Percentiles rank a stretch among this genome's conserved stretches.
These are phyloP conservation scores for Leishmania gerbilli DNA, from an alignment of 208 protist species.

Conservation along the genomic window DNA sequence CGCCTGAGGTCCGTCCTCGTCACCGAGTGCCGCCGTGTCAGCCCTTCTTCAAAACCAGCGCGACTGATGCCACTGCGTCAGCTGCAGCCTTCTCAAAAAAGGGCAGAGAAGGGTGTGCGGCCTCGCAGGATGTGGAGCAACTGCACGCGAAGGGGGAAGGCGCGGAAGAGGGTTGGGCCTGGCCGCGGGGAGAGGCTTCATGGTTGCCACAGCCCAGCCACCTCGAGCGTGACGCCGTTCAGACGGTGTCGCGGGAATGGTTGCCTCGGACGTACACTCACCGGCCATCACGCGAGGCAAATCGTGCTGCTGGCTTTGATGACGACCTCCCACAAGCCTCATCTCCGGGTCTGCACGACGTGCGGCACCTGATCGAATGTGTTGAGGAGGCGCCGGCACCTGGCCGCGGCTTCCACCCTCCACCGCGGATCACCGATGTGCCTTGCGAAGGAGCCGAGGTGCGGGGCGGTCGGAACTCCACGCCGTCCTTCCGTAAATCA, in stretches of 20 bases:
- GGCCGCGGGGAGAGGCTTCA: not conserved
- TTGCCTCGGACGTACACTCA: not conserved
- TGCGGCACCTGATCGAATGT: not conserved
- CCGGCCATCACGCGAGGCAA: not conserved
- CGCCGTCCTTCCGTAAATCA: not conserved
- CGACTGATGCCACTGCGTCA: slow-evolving; percentile 1
- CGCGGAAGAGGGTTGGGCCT: not conserved
- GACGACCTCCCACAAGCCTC: not conserved
- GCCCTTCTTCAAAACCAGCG: not conserved
- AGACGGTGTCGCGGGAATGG: not conserved
- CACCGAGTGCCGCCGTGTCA: not conserved
- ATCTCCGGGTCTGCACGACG: not conserved
- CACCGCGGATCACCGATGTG: not conserved
- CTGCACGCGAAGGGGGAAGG: not conserved
- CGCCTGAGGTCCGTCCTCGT: not conserved
- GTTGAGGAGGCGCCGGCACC: slow-evolving; percentile 6
- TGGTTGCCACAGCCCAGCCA: not conserved
- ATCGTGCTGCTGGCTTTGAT: not conserved
- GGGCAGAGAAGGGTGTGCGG: not conserved
- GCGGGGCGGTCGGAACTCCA: not conserved
- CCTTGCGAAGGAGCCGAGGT: not conserved
- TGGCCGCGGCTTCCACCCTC: not conserved
- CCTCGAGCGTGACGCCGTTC: not conserved
- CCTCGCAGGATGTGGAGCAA: not conserved
- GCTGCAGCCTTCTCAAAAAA: not conserved